phyloP scores from a whole-genome alignment of 163 green algal species.

The Scenedesmus sp. region DNA sequence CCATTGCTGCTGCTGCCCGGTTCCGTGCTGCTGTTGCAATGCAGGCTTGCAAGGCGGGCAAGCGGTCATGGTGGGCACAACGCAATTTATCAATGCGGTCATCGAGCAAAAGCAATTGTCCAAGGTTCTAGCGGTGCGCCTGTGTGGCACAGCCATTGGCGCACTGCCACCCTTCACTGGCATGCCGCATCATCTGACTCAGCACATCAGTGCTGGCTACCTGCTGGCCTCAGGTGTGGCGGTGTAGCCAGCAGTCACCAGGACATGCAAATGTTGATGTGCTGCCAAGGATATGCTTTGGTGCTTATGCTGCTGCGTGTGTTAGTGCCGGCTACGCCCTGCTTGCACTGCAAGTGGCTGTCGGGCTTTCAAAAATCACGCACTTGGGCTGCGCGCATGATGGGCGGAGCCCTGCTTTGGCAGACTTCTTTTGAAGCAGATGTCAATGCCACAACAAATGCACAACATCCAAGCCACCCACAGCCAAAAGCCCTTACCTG shows the following conservation, averaged over 20 bases:
- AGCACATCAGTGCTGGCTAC: conserved; percentile 34
- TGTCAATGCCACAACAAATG: too few species aligned
- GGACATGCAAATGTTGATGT: background rate
- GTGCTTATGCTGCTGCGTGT: too few species aligned
- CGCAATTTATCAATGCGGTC: conserved; percentile 63
- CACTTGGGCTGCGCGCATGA: background rate
- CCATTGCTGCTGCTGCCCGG: background rate
- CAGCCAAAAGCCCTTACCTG: too few species aligned
- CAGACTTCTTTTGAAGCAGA: too few species aligned
- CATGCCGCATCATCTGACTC: conserved; percentile 49
- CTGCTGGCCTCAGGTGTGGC: conserved; percentile 23
- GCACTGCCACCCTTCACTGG: conserved; percentile 57
- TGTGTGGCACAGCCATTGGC: conserved; percentile 57
- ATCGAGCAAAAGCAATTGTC: conserved; percentile 48
- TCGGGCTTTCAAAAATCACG: too few species aligned
- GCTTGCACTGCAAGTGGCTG: too few species aligned
- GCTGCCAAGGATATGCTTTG: background rate
- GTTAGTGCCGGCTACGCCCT: too few species aligned
- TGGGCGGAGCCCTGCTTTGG: too few species aligned
- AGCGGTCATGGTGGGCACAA: conserved; percentile 60
- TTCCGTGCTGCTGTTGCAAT: background rate
- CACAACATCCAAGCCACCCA: too few species aligned
- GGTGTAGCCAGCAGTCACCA: background rate
- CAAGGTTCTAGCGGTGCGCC: conserved; percentile 46
- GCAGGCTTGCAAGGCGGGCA: conserved; percentile 35